These are phyloP conservation scores for Astrephomene gubernaculifera DNA, from an alignment of 139 green algal species.

Conservation along the genomic window DNA sequence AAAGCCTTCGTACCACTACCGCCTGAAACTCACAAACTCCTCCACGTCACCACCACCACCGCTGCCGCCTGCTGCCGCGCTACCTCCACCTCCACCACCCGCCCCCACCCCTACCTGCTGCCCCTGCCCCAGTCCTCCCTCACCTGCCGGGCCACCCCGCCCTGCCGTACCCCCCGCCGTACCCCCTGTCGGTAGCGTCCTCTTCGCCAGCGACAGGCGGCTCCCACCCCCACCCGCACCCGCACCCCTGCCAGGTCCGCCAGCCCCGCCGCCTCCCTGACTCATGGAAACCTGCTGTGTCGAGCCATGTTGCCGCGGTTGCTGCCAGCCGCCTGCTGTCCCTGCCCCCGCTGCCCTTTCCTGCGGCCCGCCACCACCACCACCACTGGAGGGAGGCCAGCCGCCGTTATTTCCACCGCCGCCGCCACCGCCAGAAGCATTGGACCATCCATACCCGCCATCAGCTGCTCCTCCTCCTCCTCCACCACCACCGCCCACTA, in stretches of 20 bases:
- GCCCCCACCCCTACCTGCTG: not conserved
- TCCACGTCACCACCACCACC: not conserved
- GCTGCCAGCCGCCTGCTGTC: not conserved
- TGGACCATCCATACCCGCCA: no score
- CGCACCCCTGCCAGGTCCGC: not conserved
- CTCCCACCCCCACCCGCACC: not conserved
- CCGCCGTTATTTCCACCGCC: no score
- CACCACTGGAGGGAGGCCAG: no score
- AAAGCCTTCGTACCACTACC: no score
- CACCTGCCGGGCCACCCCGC: not conserved
- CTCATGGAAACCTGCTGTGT: not conserved
- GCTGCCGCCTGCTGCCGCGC: not conserved
- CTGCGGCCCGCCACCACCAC: not conserved
- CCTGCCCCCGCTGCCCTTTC: not conserved
- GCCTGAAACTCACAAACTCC: slow-evolving; percentile 20
- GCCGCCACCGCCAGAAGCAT: no score
- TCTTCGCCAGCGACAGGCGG: slow-evolving; percentile 1
- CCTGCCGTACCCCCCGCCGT: not conserved
- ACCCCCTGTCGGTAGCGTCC: no score
- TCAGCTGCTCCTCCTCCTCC: not conserved
- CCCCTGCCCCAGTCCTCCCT: not conserved
- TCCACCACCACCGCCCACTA: not conserved
- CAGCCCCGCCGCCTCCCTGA: not conserved
- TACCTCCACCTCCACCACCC: not conserved
- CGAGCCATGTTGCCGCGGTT: not conserved